phyloP scores from a whole-genome alignment of 257 asterid genomes.

The Nicotiana sylvestris region DNA sequence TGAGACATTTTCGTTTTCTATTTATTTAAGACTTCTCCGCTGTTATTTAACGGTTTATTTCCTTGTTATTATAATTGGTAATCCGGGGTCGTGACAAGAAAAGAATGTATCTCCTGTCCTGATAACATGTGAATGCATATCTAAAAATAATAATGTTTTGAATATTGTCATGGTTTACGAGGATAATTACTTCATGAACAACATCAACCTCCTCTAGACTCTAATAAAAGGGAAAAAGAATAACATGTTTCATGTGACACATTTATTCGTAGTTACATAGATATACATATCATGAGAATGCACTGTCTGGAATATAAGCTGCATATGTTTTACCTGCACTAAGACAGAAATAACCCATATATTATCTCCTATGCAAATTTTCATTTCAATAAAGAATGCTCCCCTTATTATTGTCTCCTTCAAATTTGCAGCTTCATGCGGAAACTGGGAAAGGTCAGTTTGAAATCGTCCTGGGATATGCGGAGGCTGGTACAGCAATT shows the following conservation, averaged over 20 bases:
- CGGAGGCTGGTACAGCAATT: constrained; percentile 54
- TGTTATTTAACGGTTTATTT: no score
- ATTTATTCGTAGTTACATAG: not conserved
- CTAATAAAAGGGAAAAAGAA: not conserved
- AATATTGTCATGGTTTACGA: not conserved
- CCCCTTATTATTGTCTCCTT: constrained; percentile 9
- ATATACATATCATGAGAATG: not conserved
- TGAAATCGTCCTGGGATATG: constrained; percentile 73
- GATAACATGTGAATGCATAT: not conserved
- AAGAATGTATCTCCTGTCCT: not conserved
- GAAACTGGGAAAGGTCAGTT: constrained; percentile 89
- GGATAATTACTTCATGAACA: not conserved
- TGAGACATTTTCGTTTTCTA: no score
- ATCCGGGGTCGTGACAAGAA: no score
- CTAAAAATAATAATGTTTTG: no score
- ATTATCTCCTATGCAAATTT: not conserved
- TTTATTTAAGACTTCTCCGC: no score
- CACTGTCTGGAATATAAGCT: not conserved
- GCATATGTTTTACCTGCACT: not conserved
- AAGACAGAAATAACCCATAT: no score
- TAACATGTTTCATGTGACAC: not conserved
- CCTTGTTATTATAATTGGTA: no score
- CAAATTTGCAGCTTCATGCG: constrained; percentile 58
- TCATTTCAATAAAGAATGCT: not conserved
- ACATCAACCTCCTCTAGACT: not conserved